Percentiles rank a stretch among this genome's conserved stretches.
Evolutionary conservation across 805 yeast species (phyloP).

Genomic region (Metschnikowia bowlesiae): DNA sequence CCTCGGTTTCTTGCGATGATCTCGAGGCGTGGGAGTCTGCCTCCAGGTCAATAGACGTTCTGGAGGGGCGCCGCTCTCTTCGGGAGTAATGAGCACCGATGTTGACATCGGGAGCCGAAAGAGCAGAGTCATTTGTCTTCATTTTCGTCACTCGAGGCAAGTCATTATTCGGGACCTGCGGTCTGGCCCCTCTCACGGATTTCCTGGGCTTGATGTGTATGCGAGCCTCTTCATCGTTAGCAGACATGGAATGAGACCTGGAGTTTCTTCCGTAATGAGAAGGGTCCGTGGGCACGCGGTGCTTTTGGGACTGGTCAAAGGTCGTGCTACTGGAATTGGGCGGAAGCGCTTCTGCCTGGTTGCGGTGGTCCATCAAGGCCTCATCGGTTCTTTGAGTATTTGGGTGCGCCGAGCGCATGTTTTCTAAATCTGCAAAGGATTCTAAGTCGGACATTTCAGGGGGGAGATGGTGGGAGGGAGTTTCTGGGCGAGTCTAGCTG

Average conservation of each 20-base stretch:
- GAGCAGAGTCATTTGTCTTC: slow-evolving; percentile 16
- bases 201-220: slow-evolving; percentile 7
- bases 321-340: slow-evolving; percentile 4
- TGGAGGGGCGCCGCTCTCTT: slow-evolving; percentile 33
- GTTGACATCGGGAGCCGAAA: slow-evolving; percentile 8
- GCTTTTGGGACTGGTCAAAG: neutral
- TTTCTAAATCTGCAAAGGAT: slow-evolving; percentile 27
- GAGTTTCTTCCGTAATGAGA: slow-evolving; percentile 21
- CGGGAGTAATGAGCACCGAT: slow-evolving; percentile 15
- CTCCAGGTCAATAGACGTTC: slow-evolving; percentile 52
- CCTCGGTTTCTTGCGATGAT: slow-evolving; percentile 87
- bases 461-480: neutral
- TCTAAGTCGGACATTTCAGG: slow-evolving; percentile 39
- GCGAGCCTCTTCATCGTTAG: slow-evolving; percentile 24
- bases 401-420: slow-evolving; percentile 15
- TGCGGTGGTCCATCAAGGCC: slow-evolving; percentile 37
- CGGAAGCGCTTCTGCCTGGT: slow-evolving; percentile 34
- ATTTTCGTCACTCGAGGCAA: slow-evolving; percentile 27
- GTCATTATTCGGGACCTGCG: slow-evolving; percentile 21
- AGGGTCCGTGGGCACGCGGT: slow-evolving; percentile 10
- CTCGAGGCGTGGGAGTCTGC: slow-evolving; percentile 70
- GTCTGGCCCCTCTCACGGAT: slow-evolving; percentile 9
- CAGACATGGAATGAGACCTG: slow-evolving; percentile 41
- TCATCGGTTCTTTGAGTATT: slow-evolving; percentile 25
- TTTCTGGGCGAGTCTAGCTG: neutral